Evolutionary conservation across 2,329 filamentous ascomycete genomes (phyloP), one percentile per base, ranked within the genome.

Genomic region (Penicillium sp.): DNA sequence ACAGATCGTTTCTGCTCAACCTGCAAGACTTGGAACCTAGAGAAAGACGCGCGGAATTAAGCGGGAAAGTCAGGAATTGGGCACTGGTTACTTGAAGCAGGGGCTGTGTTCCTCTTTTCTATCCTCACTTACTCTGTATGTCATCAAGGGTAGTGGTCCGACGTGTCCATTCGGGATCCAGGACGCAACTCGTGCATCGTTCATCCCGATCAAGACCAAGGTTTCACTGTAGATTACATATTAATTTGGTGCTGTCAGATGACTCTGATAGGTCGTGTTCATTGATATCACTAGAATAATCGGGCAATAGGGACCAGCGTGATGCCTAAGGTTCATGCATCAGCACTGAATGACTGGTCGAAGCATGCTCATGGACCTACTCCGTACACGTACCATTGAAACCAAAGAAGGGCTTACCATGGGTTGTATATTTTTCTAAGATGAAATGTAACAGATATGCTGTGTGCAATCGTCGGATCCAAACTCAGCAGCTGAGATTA

Each of bases 1-100:
- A 19, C 11, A 16, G 34, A 23, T 47, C 32, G 34, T 26, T 47
- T 53, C 36, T 7, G 45, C 30, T 45, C 50, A 39, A 48, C 46
- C 39, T 43, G 35, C 52, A 40, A 8, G 13, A 18, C 47, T 43
- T 34, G 26, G 30, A 35, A 29, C 34, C 10, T 44, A n/a, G 4
- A 26, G 5, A 39, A 54, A 40, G 32, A 10, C 18, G 7, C 4
- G 7, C 7, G 2, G 18, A 13, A 49, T 11, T n/a, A 44, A 50
- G 8, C 34, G 5, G 38, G 32, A 27, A n/a, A 5, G 10, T 11
- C 9, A 13, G 11, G 13, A 34, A 29, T 27, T 32, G 26, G 13
- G 5, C 16, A 16, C 14, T n/a, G 14, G 4, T 30, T 53, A 23
- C 16, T 41, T 26, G 11, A 29, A 30, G 36, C 19, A 48, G 23